Evolutionary conservation across 2,329 filamentous ascomycete genomes (phyloP), one percentile per base, ranked within the genome.

Genomic region (Fusarium fracticaudum): DNA sequence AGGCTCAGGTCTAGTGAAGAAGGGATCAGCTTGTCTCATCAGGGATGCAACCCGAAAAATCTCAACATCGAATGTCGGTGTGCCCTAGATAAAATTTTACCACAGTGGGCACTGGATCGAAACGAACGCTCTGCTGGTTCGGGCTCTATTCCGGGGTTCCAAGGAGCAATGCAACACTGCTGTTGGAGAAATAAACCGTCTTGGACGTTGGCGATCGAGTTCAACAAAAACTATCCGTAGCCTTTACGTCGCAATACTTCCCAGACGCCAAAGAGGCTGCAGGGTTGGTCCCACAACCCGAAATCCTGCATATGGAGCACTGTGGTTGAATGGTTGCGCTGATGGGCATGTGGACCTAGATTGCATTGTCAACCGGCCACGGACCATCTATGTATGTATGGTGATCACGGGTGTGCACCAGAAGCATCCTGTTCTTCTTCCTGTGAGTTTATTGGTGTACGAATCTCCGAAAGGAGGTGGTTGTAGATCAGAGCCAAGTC

Each of bases 341-440:
- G 73, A 73, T 58, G 67, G 76, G 57, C 67, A 72, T 73, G 76
- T 78, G 76, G 75, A 72, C 76, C 75, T 71, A 35, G 67, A 77
- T 75, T 73, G 73, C 64, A 76, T 76, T 78, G 64, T 60, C 72
- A 57, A 76, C 67, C 64, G 60, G 68, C 66, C 29, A 65, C 61
- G 66, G 71, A 69, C 74, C 74, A 62, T 77, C 71, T 71, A 68
- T 78, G 74, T 68, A 20, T 24, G n/a, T 26, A 71, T 71, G 76
- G 62, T 77, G 76, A 78, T 74, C 72, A 44, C 59, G 74, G 67
- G 73, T 68, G 70, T 75, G 65, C 63, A 71, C 72, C 69, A 60
- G 45, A 31, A 48, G 63, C 47, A 58, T 53, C 64, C 38, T 62
- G 41, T 43, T 65, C 58, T 40, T 54, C 31, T 68, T 38, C 33